Percentiles rank a stretch among this genome's conserved stretches.
phyloP scores from a whole-genome alignment of 2,329 filamentous ascomycete species.

The Thielaviopsis ethacetica region DNA sequence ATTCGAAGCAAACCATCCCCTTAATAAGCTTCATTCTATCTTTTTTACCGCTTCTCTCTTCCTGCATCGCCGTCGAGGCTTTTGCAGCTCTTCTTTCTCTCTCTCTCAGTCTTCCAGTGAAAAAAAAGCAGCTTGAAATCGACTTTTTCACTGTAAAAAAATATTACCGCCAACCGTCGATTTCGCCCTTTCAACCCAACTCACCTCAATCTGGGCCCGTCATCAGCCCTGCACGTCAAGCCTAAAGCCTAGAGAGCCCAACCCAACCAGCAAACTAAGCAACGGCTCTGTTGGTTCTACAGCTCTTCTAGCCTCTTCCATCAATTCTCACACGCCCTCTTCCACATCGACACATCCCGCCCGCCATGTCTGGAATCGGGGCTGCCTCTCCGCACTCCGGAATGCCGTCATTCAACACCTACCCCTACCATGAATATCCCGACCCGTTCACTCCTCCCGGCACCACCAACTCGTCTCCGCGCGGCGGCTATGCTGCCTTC shows the following conservation, averaged over 20 bases:
- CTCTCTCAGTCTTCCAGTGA: not conserved
- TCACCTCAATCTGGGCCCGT: not conserved
- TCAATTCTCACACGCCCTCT: not conserved
- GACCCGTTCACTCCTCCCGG: conserved; percentile 7
- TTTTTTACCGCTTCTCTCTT: not conserved
- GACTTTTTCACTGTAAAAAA: too few relatives aligned
- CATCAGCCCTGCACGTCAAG: not conserved
- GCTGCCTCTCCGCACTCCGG: conserved; percentile 4
- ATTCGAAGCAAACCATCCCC: not conserved
- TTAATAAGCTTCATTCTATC: not conserved
- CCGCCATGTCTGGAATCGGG: conserved; percentile 7
- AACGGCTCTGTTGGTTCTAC: not conserved
- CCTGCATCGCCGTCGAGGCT: not conserved
- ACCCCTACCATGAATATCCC: not conserved
- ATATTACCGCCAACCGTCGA: not conserved
- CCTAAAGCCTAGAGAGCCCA: not conserved
- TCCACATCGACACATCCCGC: not conserved
- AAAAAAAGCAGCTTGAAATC: too few relatives aligned
- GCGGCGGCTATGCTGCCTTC: conserved; percentile 1
- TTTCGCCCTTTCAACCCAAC: not conserved
- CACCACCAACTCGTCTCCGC: conserved; percentile 7
- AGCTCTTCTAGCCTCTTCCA: not conserved
- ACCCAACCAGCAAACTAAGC: too few relatives aligned
- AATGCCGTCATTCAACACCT: not conserved
- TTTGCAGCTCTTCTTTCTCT: not conserved